Conservation (phyloP, 306 rosid genomes). For the Canavalia ensiformis region DNA sequence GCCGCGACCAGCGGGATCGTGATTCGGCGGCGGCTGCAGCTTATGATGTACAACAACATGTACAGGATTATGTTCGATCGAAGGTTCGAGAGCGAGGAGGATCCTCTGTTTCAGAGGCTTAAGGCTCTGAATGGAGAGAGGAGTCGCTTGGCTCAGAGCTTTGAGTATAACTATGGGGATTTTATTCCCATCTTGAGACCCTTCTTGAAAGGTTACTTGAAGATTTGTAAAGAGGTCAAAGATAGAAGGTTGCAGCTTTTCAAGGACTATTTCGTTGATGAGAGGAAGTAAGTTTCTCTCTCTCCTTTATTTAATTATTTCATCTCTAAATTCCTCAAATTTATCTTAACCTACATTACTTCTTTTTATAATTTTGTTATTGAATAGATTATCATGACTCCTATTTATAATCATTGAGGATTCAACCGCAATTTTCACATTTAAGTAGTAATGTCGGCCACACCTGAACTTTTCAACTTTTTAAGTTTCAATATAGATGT, state of each 20-base stretch:
- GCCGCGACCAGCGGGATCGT: conserved; percentile 69
- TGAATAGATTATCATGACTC: too few relatives aligned
- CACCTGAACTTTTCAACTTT: too few relatives aligned
- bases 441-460: too few relatives aligned
- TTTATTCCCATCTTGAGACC: conserved; percentile 93
- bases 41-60: conserved; percentile 96
- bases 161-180: conserved; percentile 89
- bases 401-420: too few relatives aligned
- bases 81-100: conserved; percentile 81
- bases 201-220: conserved; percentile 78
- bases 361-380: too few relatives aligned
- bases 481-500: too few relatives aligned
- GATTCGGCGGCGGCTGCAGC: conserved; percentile 68
- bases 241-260: conserved; percentile 78
- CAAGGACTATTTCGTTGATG: conserved; percentile 83
- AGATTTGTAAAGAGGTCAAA: conserved; percentile 84
- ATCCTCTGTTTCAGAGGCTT: conserved; percentile 66
- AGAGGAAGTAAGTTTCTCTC: conserved; percentile 73
- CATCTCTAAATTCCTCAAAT: too few relatives aligned
- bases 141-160: conserved; percentile 91
- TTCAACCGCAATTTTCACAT: too few relatives aligned
- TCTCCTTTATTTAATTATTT: too few relatives aligned
- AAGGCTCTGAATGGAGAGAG: conserved; percentile 81
- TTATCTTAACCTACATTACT: too few relatives aligned
- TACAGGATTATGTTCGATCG: conserved; percentile 86